Conservation (phyloP, 768 basidiomycete species). For the Exidia glandulosa region DNA sequence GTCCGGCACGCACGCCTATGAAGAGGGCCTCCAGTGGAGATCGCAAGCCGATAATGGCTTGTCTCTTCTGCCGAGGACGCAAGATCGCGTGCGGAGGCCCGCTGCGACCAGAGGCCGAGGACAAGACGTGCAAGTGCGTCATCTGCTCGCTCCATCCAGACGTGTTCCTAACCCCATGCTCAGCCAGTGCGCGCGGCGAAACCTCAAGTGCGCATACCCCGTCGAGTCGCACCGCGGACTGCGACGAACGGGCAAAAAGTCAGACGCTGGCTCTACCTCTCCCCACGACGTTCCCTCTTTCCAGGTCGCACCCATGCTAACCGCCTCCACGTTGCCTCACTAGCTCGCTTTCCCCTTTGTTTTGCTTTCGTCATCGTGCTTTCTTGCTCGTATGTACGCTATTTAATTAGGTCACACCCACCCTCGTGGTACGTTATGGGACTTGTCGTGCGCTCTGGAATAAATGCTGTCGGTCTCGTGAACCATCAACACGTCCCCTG, state of each 20-base stretch:
- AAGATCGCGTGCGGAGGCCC: conserved; percentile 52
- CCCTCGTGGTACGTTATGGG: no score
- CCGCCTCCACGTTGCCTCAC: no score
- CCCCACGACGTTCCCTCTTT: neutral
- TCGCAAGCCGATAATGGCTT: conserved; percentile 47
- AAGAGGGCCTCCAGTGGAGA: neutral
- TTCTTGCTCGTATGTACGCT: no score
- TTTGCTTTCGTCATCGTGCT: no score
- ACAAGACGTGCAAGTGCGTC: conserved; percentile 55
- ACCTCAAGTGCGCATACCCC: conserved; percentile 62
- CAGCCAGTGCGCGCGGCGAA: conserved; percentile 65
- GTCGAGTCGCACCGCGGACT: conserved; percentile 59
- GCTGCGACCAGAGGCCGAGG: conserved; percentile 27
- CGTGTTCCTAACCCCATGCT: conserved; percentile 4
- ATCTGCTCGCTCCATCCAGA: conserved; percentile 5
- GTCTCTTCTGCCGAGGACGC: conserved; percentile 53
- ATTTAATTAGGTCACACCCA: no score
- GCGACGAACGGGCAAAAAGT: conserved; percentile 22
- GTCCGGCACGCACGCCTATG: neutral
- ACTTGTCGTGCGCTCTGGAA: no score
- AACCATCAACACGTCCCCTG: no score
- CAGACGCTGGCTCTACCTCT: neutral
- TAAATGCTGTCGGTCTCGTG: no score
- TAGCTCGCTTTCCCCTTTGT: no score
- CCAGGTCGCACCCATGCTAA: neutral